Conservation (phyloP, 495 filamentous ascomycete species). For the Pyronema domesticum region DNA sequence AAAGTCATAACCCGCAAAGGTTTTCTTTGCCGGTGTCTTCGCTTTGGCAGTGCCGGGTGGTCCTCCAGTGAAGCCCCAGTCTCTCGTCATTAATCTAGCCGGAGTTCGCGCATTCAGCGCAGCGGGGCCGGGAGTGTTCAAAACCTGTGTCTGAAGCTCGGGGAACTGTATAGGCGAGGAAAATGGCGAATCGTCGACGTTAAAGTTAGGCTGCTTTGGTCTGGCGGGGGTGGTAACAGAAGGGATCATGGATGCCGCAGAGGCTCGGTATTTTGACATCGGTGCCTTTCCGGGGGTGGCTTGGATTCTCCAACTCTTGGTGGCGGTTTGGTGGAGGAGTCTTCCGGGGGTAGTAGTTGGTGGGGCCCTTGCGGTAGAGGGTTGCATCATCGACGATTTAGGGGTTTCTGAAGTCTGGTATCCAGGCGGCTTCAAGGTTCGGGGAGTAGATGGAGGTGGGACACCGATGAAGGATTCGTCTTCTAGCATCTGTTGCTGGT, state of each 20-base stretch:
- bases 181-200: conserved; percentile 43
- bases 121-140: background rate
- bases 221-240: conserved; percentile 15
- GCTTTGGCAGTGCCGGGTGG: background rate
- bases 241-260: conserved; percentile 1
- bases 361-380: conserved; percentile 31
- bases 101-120: background rate
- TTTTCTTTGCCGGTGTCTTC: background rate
- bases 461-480: too few species aligned
- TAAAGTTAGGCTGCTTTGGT: conserved; percentile 48
- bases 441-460: too few species aligned
- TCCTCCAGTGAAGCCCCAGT: background rate
- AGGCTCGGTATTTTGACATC: conserved; percentile 27
- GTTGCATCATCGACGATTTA: conserved; percentile 27
- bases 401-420: too few species aligned
- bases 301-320: conserved; percentile 85
- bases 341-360: conserved; percentile 26
- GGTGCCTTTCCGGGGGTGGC: conserved; percentile 52
- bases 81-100: conserved; percentile 39
- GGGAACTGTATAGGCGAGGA: conserved; percentile 39
- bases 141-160: conserved; percentile 2
- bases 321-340: conserved; percentile 69
- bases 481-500: too few species aligned
- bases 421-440: too few species aligned
- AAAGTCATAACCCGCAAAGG: conserved; percentile 26